Conservation (phyloP, 2,329 filamentous ascomycete species). For the Phaeomoniella chlamydospora region DNA sequence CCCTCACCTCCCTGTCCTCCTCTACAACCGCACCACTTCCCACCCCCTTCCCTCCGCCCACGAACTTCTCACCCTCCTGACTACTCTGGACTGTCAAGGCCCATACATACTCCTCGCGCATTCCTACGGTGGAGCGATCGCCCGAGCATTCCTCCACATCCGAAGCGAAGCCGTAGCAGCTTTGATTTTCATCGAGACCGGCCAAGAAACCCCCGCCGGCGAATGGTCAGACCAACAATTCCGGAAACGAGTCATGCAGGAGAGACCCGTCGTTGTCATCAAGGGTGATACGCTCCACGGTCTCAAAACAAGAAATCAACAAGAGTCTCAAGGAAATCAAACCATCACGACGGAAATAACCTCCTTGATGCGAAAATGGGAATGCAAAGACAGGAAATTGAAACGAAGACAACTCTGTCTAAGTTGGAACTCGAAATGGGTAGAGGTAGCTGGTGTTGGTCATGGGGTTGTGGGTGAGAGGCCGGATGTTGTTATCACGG, state of each 20-base stretch:
- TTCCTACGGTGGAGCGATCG: constrained; percentile 24
- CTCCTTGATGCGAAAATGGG: neutral
- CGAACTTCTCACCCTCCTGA: neutral
- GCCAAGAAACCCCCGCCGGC: neutral
- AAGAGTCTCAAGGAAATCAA: neutral
- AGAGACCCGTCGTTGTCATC: neutral
- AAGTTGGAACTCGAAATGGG: neutral
- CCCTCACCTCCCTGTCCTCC: neutral
- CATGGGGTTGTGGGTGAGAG: neutral
- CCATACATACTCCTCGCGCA: constrained; percentile 22
- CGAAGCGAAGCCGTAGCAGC: constrained; percentile 13
- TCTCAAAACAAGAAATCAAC: neutral
- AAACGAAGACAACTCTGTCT: neutral
- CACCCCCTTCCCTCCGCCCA: no score
- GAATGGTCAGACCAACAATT: neutral
- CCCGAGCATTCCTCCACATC: constrained; percentile 21
- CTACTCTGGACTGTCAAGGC: neutral
- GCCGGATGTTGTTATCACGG: neutral
- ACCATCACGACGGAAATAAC: no score
- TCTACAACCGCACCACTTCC: neutral
- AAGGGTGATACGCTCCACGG: neutral
- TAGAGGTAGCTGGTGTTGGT: neutral
- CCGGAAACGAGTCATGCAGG: neutral
- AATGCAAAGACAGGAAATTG: neutral
- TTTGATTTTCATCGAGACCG: constrained; percentile 21